phyloP scores from a whole-genome alignment of 176 grass and related monocot genomes.

The Ampelocalamus luodianensis region DNA sequence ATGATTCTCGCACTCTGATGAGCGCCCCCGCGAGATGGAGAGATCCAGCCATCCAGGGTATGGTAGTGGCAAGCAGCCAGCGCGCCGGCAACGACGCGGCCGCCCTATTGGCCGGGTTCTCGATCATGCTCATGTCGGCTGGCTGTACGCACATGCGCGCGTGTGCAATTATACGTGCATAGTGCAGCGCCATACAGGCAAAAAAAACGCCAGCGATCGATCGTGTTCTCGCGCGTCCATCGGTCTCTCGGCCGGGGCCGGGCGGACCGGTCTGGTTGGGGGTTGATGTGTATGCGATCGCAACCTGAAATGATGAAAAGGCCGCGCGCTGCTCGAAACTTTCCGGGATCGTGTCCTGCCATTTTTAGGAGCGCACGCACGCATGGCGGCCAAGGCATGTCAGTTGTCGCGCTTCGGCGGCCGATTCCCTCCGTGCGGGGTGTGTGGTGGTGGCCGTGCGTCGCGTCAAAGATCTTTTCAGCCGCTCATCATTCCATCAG shows the following conservation, averaged over 20 bases:
- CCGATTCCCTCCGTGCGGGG: neutral
- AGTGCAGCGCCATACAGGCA: neutral
- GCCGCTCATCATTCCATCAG: neutral
- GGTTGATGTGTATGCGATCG: neutral
- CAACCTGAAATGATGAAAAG: conserved; percentile 15
- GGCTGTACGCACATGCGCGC: neutral
- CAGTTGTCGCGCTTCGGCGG: neutral
- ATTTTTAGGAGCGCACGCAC: neutral
- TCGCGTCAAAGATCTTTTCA: neutral
- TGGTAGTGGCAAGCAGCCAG: too few relatives aligned
- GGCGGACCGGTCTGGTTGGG: neutral
- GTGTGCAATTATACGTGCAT: neutral
- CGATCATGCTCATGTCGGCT: neutral
- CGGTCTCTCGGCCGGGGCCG: neutral
- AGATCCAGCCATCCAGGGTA: too few relatives aligned
- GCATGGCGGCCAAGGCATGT: neutral
- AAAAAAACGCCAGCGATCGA: neutral
- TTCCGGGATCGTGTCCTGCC: neutral
- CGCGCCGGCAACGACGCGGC: neutral
- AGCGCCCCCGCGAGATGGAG: too few relatives aligned
- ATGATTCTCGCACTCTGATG: too few relatives aligned
- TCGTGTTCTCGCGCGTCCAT: neutral
- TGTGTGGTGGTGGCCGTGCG: neutral
- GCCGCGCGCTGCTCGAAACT: neutral
- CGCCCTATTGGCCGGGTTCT: conserved; percentile 7